Evolutionary conservation across 768 basidiomycete species (phyloP), one percentile per base, ranked within the genome.

Genomic region (Leucogyrophana mollusca): DNA sequence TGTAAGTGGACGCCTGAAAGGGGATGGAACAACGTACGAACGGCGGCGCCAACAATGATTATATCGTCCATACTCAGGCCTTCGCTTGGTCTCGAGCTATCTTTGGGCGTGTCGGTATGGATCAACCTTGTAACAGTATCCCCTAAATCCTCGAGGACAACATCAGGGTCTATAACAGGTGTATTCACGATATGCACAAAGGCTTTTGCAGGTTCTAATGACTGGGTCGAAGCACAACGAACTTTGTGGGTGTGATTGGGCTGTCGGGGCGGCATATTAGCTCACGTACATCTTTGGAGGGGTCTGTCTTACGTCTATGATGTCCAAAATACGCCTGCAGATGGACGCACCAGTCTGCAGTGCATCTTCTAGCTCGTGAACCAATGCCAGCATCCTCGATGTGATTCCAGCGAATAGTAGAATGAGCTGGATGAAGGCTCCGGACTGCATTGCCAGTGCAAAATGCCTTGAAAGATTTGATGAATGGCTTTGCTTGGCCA

Each of bases 381-480:
- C 58, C 23, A 85, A 57, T 4, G 61, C 56, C 20, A 66, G 67
- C 58, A 87, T 62, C 46, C 88, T 75, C 3, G 85, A 84, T 35
- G 76, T 66, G 32, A 87, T 74, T 10, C 81, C 85, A 18, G 73
- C 68, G 34, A 90, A 70, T 4, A 79, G 68, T 37, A 92, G 57
- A n/a, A 83, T 64, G 13, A 87, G 59, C 50, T 85, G 84, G 10
- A 86, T 69, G 56, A 92, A 92, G 14, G 87, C 82, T 14, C 83
- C 87, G 1, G 79, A 76, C 58, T 85, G 85, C 73, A 91, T 77
- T 25, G 78, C 76, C 20, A 82, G 69, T 22, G 71, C 65, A 48
- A 89, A 80, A 22, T 76, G 76, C 36, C 88, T 91, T 50, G 7
- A 40, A 35, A 25, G 20, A 40, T 35, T 44, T 14, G 32, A 40